phyloP scores from a whole-genome alignment of 495 filamentous ascomycete species.

The Penicillium pancosmium region DNA sequence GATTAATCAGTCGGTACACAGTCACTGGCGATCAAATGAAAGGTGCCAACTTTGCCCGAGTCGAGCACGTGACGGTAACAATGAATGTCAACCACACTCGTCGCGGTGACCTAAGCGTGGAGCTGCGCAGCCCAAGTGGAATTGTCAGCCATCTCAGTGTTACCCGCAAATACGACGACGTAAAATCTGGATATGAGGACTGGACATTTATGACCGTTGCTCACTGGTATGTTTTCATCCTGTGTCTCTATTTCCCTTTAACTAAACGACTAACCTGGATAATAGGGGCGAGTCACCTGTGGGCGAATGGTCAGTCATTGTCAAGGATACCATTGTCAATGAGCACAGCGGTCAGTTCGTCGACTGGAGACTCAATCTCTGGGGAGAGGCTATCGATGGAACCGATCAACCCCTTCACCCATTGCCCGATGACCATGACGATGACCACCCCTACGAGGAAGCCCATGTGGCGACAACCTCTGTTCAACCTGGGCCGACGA shows the following conservation, averaged over 20 bases:
- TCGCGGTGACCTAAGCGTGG: constrained; percentile 90
- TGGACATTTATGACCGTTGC: constrained; percentile 99
- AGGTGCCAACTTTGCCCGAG: constrained; percentile 76
- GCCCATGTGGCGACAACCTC: constrained; percentile 57
- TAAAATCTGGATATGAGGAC: constrained; percentile 76
- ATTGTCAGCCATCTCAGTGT: constrained; percentile 83
- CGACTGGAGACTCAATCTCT: constrained; percentile 93
- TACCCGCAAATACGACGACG: constrained; percentile 65
- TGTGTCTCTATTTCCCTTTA: neutral
- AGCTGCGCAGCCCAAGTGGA: constrained; percentile 81
- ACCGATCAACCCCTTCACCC: constrained; percentile 71
- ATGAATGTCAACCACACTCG: constrained; percentile 91
- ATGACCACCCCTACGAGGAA: constrained; percentile 72
- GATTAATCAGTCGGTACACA: constrained; percentile 74
- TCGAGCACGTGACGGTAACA: constrained; percentile 95
- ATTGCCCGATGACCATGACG: constrained; percentile 81
- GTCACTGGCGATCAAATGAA: constrained; percentile 76
- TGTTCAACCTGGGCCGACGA: constrained; percentile 46
- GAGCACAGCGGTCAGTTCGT: constrained; percentile 73
- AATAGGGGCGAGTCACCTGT: constrained; percentile 83
- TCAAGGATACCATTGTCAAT: constrained; percentile 85
- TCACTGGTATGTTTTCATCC: constrained; percentile 71
- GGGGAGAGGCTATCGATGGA: constrained; percentile 84
- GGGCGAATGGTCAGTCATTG: constrained; percentile 86
- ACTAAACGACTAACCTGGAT: constrained; percentile 14